Conservation (phyloP, 305 asterid species). For the Plantago coronopus region DNA sequence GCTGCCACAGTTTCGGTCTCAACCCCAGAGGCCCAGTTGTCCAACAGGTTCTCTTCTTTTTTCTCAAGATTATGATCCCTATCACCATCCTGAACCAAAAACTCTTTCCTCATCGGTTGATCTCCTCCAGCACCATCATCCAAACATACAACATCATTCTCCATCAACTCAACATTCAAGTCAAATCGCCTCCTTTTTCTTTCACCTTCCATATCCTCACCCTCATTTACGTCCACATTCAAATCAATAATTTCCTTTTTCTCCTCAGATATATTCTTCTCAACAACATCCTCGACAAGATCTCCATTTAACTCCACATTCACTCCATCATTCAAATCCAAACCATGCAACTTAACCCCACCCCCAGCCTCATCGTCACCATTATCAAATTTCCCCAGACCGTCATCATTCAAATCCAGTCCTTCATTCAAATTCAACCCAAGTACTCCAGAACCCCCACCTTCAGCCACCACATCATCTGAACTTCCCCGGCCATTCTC, state of each 20-base stretch:
- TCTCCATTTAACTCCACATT: constrained; percentile 26
- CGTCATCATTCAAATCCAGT: constrained; percentile 36
- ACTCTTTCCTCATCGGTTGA: constrained; percentile 26
- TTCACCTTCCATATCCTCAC: constrained; percentile 30
- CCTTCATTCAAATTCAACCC: constrained; percentile 59
- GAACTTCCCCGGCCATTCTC: constrained; percentile 25
- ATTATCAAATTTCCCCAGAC: constrained; percentile 20
- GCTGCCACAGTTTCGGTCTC: constrained; percentile 37
- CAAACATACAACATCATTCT: constrained; percentile 44
- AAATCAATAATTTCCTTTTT: constrained; percentile 54
- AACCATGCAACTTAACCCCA: constrained; percentile 33
- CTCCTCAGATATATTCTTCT: constrained; percentile 22
- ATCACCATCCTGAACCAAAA: constrained; percentile 30
- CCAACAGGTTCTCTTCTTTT: constrained; percentile 29
- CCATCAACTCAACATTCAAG: constrained; percentile 61
- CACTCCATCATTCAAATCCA: constrained; percentile 44
- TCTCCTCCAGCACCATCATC: constrained; percentile 31
- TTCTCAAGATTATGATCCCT: constrained; percentile 22
- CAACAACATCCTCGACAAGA: constrained; percentile 19
- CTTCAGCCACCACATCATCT: constrained; percentile 28
- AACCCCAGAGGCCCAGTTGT: constrained; percentile 25
- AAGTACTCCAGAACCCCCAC: constrained; percentile 28
- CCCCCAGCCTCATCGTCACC: constrained; percentile 21
- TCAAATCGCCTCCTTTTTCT: constrained; percentile 48
- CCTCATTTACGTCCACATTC: constrained; percentile 62